phyloP scores from a whole-genome alignment of 352 stramenopile genomes.

The Phytopythium oedochilum region DNA sequence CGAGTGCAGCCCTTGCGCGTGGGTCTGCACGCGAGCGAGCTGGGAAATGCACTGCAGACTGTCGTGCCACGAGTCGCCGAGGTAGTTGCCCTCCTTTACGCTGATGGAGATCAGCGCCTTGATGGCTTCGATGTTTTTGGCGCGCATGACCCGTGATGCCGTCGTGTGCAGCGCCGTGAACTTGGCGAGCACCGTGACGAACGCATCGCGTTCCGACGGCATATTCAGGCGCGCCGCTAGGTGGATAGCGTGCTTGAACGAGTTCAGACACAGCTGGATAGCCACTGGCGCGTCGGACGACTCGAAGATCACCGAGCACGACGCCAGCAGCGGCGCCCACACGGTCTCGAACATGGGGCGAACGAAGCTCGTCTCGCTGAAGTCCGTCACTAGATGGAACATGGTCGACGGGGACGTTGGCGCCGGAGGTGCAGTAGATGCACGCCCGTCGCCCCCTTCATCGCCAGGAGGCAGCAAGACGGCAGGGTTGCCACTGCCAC shows the following conservation, averaged over 20 bases:
- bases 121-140: constrained; percentile 98
- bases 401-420: constrained; percentile 21
- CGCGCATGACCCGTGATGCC: constrained; percentile 91
- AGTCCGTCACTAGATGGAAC: constrained; percentile 67
- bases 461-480: not conserved
- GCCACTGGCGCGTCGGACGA: constrained; percentile 89
- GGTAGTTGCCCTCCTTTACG: constrained; percentile 95
- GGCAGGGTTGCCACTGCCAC: constrained; percentile 1
- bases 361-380: constrained; percentile 72
- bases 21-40: constrained; percentile 95
- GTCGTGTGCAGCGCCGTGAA: constrained; percentile 95
- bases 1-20: constrained; percentile 87
- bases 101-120: constrained; percentile 96
- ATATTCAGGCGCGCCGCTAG: constrained; percentile 87
- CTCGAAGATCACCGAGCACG: constrained; percentile 97
- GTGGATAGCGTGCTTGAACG: constrained; percentile 94
- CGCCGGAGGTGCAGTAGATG: constrained; percentile 13
- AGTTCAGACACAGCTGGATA: constrained; percentile 93
- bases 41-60: constrained; percentile 97
- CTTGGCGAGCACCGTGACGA: constrained; percentile 95
- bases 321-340: constrained; percentile 96
- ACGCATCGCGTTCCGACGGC: constrained; percentile 92
- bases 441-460: constrained; percentile 10
- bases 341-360: constrained; percentile 99
- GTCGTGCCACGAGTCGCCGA: constrained; percentile 95